phyloP scores from a whole-genome alignment of 2,329 filamentous ascomycete species.

The Thyridium curvatum region DNA sequence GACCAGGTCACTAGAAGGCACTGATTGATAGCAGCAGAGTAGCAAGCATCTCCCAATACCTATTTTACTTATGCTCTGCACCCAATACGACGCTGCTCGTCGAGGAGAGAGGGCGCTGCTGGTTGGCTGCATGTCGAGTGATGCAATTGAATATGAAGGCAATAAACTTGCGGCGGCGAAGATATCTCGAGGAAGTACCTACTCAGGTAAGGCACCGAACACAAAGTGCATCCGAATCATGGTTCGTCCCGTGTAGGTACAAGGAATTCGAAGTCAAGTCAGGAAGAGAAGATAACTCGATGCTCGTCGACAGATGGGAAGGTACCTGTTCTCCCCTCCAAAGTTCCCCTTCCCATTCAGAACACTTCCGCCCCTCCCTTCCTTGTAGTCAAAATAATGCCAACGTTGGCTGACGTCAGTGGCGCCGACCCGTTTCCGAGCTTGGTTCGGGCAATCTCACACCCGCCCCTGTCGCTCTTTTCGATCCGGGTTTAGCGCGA shows the following conservation, averaged over 20 bases:
- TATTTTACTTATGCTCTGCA: neutral
- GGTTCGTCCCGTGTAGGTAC: too few relatives aligned
- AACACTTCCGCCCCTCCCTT: too few relatives aligned
- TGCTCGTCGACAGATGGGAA: too few relatives aligned
- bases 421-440: slow-evolving; percentile 3
- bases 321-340: too few relatives aligned
- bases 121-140: neutral
- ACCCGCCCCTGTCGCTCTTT: too few relatives aligned
- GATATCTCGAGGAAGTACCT: neutral
- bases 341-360: too few relatives aligned
- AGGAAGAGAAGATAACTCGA: neutral
- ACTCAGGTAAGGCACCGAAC: too few relatives aligned
- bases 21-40: neutral
- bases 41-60: too few relatives aligned
- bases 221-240: too few relatives aligned
- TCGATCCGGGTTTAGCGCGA: too few relatives aligned
- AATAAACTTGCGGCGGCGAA: neutral
- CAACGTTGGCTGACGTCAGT: slow-evolving; percentile 1
- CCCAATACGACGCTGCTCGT: neutral
- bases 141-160: neutral
- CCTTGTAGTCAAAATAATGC: slow-evolving; percentile 2
- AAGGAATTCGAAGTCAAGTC: neutral
- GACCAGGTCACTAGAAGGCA: neutral
- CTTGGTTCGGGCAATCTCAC: too few relatives aligned
- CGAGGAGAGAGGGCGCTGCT: neutral